A percentile compares a stretch with the other conserved stretches of the same genome.
Conservation (phyloP, 306 rosid genomes). For the Astragalus glycyphyllos region DNA sequence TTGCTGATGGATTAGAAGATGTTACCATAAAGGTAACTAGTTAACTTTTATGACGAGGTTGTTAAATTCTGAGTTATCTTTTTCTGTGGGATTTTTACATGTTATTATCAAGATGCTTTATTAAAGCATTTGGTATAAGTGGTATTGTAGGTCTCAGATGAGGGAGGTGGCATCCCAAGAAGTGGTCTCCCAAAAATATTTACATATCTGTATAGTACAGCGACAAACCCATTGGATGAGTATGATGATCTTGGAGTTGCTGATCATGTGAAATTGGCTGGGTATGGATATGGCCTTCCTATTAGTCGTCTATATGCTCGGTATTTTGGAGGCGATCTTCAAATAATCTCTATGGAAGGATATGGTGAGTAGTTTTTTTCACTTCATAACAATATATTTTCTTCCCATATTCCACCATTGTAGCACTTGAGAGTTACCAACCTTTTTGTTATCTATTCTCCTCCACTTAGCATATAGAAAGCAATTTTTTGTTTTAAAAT, state of each 20-base stretch:
- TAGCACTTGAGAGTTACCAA: background rate
- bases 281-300: conserved; percentile 92
- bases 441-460: background rate
- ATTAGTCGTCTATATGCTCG: conserved; percentile 88
- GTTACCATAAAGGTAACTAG: conserved; percentile 67
- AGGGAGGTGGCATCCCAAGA: conserved; percentile 89
- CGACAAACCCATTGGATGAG: conserved; percentile 78
- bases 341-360: conserved; percentile 94
- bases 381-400: background rate
- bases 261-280: conserved; percentile 84
- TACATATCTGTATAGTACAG: conserved; percentile 95
- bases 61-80: background rate
- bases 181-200: conserved; percentile 83
- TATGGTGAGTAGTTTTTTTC: conserved; percentile 61
- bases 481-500: conserved; percentile 10
- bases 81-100: background rate
- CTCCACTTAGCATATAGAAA: background rate
- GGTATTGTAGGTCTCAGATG: conserved; percentile 63
- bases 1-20: conserved; percentile 95
- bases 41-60: conserved; percentile 8
- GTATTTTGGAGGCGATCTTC: conserved; percentile 92
- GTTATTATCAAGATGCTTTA: conserved; percentile 10
- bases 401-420: background rate
- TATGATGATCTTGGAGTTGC: conserved; percentile 62
- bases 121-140: conserved; percentile 14